Percentiles rank a stretch among this genome's conserved stretches.
Conservation (phyloP, 306 rosid species). For the Delonix regia region DNA sequence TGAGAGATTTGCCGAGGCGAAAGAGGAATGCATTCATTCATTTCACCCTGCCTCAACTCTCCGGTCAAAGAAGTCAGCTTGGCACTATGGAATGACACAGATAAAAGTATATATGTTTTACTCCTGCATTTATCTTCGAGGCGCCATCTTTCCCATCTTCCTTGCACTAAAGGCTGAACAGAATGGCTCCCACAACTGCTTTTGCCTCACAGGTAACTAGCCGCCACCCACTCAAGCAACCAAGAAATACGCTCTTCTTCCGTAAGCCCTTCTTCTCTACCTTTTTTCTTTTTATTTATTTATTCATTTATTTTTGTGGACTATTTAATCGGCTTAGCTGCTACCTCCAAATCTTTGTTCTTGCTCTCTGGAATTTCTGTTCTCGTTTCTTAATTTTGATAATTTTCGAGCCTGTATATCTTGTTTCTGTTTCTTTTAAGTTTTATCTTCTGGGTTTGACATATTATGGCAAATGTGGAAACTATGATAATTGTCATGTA, state of each 20-base stretch:
- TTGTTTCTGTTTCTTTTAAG: neutral
- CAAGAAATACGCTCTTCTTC: neutral
- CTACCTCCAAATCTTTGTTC: constrained; percentile 3
- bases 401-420: neutral
- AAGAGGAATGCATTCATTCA: too few relatives aligned
- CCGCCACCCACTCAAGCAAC: neutral
- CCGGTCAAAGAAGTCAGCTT: neutral
- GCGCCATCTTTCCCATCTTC: neutral
- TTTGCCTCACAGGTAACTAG: neutral
- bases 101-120: neutral
- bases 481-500: neutral
- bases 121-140: neutral
- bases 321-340: neutral
- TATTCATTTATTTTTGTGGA: neutral
- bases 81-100: neutral
- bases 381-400: neutral
- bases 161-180: neutral
- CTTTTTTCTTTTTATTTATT: neutral
- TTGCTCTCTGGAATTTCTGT: neutral
- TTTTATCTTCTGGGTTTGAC: neutral
- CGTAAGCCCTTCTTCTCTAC: constrained; percentile 1
- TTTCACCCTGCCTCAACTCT: neutral
- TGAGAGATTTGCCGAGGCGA: too few relatives aligned
- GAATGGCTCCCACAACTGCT: neutral
- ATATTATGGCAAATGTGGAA: neutral